Evolutionary conservation across 2,329 filamentous ascomycete genomes (phyloP), one percentile per base, ranked within the genome.

Genomic region (Septoria linicola): DNA sequence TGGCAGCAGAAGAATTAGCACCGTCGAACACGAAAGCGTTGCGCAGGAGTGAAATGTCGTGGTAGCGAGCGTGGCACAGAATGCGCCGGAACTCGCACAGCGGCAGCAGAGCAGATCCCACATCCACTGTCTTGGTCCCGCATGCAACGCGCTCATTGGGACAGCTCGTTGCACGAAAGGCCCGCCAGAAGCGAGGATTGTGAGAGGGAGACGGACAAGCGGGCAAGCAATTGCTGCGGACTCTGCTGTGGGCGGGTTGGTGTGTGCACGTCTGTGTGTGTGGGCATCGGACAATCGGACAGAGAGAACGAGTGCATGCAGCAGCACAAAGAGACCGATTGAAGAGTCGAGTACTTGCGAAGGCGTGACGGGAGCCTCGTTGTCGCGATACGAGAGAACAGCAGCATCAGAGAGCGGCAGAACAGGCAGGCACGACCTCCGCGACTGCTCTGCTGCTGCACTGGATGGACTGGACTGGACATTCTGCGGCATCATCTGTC

Each of bases 21-120:
- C 27, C 34, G 8, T 47, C 44, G 34, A 40, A 47, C 35, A 40
- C 44, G 44, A 47, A 27, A 40, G 44, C 34, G 44, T 16, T 31
- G 34, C 21, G 34, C 34, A 27, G 23, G 34, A n/a, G 20, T 35
- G 30, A 20, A 46, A 21, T 39, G 20, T 46, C 31, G 17, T 46
- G 44, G 44, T 47, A 47, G 44, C 44, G 44, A 47, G 44, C 44
- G 34, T 47, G 20, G 44, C 34, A 47, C 44, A 47, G 44, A 40
- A 46, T 37, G 43, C 43, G 23, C 43, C 43, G 43, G 44, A 34
- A 40, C 44, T 40, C 21, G 44, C 44, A 47, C 35, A 14, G 25
- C 41, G 19, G 41, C 44, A 47, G 44, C 35, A 47, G 32, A 46
- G 42, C 20, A 32, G 42, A 39, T 47, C 44, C 44, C 44, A 47